These are phyloP conservation scores for Starmerella gropengiesseri DNA, from an alignment of 805 yeast species.

Conservation along the genomic window DNA sequence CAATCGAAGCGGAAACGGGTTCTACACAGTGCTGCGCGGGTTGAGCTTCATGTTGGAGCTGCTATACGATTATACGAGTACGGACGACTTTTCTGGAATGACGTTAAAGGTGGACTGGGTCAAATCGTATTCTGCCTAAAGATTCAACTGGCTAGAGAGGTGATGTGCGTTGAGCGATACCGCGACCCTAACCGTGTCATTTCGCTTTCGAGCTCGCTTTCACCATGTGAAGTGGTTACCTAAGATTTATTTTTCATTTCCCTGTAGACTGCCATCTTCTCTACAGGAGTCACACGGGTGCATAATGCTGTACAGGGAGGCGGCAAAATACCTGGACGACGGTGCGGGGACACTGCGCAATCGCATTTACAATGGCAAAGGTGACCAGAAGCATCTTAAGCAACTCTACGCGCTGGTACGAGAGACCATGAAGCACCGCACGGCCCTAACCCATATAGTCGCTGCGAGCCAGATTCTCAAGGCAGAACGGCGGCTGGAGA, in stretches of 20 bases:
- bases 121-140: not conserved
- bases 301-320: constrained; percentile 24
- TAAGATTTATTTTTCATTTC: too few relatives aligned
- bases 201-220: too few relatives aligned
- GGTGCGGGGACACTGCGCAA: constrained; percentile 28
- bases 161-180: too few relatives aligned
- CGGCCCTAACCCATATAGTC: constrained; percentile 51
- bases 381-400: constrained; percentile 45
- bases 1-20: constrained; percentile 13
- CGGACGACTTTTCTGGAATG: constrained; percentile 9
- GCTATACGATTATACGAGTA: constrained; percentile 7
- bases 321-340: constrained; percentile 24
- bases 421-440: constrained; percentile 63
- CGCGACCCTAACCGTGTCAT: too few relatives aligned
- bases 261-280: too few relatives aligned
- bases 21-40: constrained; percentile 8
- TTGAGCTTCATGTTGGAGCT: constrained; percentile 7
- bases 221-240: too few relatives aligned
- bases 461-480: constrained; percentile 55
- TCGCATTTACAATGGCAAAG: constrained; percentile 27
- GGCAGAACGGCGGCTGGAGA: constrained; percentile 39
- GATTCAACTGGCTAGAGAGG: too few relatives aligned
- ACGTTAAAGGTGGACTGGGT: constrained; percentile 2
- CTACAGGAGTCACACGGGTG: not conserved
- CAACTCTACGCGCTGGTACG: constrained; percentile 77